Conservation (phyloP, 305 asterid genomes). For the Euphrasia arctica region DNA sequence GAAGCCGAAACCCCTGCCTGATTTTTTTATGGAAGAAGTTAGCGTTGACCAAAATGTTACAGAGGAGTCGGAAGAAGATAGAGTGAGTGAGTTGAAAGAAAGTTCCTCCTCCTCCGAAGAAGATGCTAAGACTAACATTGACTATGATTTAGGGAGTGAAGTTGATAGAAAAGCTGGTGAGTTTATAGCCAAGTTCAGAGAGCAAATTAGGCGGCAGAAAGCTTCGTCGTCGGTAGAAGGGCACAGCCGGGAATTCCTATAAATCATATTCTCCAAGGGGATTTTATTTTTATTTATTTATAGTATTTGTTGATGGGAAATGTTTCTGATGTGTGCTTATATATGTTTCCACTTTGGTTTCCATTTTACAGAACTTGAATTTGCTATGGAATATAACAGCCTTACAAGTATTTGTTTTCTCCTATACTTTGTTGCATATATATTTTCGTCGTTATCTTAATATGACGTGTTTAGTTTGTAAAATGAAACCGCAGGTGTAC, state of each 20-base stretch:
- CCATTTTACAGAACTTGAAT: no score
- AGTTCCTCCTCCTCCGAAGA: slow-evolving; percentile 30
- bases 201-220: slow-evolving; percentile 88
- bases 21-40: slow-evolving; percentile 30
- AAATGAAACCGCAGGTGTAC: not conserved
- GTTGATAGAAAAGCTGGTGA: slow-evolving; percentile 25
- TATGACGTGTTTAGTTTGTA: no score
- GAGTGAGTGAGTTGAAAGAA: slow-evolving; percentile 30
- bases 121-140: slow-evolving; percentile 24
- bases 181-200: slow-evolving; percentile 89
- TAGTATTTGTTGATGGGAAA: no score
- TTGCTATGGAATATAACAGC: no score
- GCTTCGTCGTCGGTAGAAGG: slow-evolving; percentile 40
- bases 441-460: no score
- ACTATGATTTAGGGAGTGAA: slow-evolving; percentile 33
- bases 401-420: no score
- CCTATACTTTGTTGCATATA: no score
- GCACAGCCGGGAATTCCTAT: slow-evolving; percentile 1
- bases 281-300: no score
- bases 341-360: no score
- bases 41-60: slow-evolving; percentile 23
- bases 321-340: no score
- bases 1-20: slow-evolving; percentile 25
- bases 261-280: not conserved
- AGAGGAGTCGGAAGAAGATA: slow-evolving; percentile 24